These are phyloP conservation scores for Massariosphaeria phaeospora DNA, from an alignment of 495 filamentous ascomycete genomes.

Conservation along the genomic window DNA sequence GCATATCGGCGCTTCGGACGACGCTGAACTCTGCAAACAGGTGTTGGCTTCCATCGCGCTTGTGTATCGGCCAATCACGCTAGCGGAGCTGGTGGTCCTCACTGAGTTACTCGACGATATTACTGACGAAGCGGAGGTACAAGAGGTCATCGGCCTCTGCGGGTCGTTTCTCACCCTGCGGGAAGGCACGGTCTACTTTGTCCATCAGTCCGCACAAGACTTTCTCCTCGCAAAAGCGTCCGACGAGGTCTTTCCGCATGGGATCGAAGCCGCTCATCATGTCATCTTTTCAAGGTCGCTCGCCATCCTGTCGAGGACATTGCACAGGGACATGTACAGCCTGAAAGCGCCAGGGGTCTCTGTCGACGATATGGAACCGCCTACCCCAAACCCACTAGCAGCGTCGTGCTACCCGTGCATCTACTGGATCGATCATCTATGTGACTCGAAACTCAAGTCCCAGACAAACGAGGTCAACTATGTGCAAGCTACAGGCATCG, in stretches of 20 bases:
- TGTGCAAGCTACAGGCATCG: constrained; percentile 29
- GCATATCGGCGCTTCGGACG: constrained; percentile 31
- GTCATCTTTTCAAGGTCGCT: constrained; percentile 33
- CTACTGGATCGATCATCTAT: constrained; percentile 15
- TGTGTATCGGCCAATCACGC: neutral
- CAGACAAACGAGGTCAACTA: constrained; percentile 10
- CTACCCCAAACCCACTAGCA: constrained; percentile 13
- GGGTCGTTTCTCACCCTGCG: constrained; percentile 12
- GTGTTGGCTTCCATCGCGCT: neutral
- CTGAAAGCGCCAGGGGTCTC: constrained; percentile 7
- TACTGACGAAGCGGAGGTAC: neutral
- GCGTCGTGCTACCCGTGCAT: constrained; percentile 13
- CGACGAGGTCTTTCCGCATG: constrained; percentile 19
- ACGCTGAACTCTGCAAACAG: constrained; percentile 26
- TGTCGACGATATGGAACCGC: neutral
- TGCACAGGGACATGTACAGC: constrained; percentile 35
- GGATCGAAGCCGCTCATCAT: constrained; percentile 13
- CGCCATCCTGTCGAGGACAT: constrained; percentile 31
- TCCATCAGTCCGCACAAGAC: constrained; percentile 11
- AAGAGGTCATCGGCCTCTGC: constrained; percentile 5
- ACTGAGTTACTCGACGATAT: neutral
- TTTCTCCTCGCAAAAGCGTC: constrained; percentile 2
- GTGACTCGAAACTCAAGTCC: constrained; percentile 17
- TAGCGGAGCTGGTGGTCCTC: neutral
- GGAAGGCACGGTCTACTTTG: constrained; percentile 7